Percentiles rank a stretch among this genome's conserved stretches.
phyloP scores from a whole-genome alignment of 345 rosid species.

The Odontarrhena argentea region DNA sequence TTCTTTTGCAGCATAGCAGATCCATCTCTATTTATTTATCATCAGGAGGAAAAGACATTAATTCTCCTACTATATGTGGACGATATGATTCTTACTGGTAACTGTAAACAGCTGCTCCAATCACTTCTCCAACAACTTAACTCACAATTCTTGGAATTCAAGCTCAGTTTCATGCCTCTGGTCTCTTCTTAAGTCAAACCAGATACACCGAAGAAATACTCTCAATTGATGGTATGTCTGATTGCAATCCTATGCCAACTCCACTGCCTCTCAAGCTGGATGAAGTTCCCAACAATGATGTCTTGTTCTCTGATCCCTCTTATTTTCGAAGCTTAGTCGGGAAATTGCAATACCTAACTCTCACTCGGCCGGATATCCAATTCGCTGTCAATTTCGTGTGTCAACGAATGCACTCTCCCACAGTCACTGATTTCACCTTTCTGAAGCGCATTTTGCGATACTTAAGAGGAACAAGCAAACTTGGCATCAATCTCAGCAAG shows the following conservation, averaged over 20 bases:
- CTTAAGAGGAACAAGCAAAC: conserved; percentile 1
- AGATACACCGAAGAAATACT: not conserved
- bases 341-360: conserved; percentile 11
- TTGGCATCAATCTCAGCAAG: not conserved
- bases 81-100: not conserved
- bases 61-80: not conserved
- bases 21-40: not conserved
- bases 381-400: conserved; percentile 6
- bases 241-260: not conserved
- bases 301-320: not conserved
- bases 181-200: not conserved
- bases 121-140: too few relatives aligned
- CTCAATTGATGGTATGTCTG: not conserved
- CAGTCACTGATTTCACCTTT: not conserved
- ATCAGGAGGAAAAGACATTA: not conserved
- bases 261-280: not conserved
- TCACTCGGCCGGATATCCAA: not conserved
- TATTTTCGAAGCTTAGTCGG: not conserved
- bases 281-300: not conserved
- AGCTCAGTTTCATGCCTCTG: not conserved
- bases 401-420: conserved; percentile 24
- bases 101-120: not conserved
- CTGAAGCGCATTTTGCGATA: conserved; percentile 8
- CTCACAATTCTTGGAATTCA: not conserved
- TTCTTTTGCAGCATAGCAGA: not conserved